These are phyloP conservation scores for Trichopus zeylanicus DNA, from an alignment of 116 monocot species.

Conservation along the genomic window DNA sequence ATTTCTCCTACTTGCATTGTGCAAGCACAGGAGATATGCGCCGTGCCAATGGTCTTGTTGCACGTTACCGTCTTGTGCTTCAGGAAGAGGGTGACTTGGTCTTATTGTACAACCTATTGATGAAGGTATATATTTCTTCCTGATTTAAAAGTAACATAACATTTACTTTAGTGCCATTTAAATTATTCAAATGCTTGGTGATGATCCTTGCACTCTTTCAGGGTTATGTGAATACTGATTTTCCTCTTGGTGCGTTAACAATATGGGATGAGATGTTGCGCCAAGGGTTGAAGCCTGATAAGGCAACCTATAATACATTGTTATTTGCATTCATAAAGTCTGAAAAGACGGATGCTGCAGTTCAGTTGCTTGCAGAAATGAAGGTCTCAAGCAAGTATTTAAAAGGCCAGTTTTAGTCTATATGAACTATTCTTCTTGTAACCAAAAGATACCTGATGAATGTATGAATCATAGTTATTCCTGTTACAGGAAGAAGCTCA, in stretches of 20 bases:
- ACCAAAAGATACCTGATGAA: not conserved
- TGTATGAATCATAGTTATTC: slow-evolving; percentile 2
- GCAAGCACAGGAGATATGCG: slow-evolving; percentile 67
- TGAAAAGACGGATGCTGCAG: slow-evolving; percentile 13
- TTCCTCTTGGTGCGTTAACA: not conserved
- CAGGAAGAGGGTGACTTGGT: slow-evolving; percentile 43
- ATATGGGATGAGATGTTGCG: slow-evolving; percentile 23
- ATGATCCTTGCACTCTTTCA: too few relatives aligned
- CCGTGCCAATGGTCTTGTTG: slow-evolving; percentile 84
- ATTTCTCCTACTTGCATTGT: not conserved
- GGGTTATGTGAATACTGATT: too few relatives aligned
- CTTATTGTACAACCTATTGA: slow-evolving; percentile 70
- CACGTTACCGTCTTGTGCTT: slow-evolving; percentile 55
- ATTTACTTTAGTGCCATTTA: not conserved
- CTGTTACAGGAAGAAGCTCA: slow-evolving; percentile 62
- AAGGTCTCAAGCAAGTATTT: too few relatives aligned
- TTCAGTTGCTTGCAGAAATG: not conserved
- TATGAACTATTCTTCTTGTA: not conserved
- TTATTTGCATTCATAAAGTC: slow-evolving; percentile 64
- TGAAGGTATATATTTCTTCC: slow-evolving; percentile 48
- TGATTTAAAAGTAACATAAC: not conserved
- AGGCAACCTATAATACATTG: slow-evolving; percentile 66
- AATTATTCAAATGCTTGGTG: too few relatives aligned
- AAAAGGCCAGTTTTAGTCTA: too few relatives aligned
- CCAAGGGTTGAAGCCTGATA: slow-evolving; percentile 78